Evolutionary conservation across 176 grass and related monocot species (phyloP).

Genomic region (Rhynchospora tenuis): DNA sequence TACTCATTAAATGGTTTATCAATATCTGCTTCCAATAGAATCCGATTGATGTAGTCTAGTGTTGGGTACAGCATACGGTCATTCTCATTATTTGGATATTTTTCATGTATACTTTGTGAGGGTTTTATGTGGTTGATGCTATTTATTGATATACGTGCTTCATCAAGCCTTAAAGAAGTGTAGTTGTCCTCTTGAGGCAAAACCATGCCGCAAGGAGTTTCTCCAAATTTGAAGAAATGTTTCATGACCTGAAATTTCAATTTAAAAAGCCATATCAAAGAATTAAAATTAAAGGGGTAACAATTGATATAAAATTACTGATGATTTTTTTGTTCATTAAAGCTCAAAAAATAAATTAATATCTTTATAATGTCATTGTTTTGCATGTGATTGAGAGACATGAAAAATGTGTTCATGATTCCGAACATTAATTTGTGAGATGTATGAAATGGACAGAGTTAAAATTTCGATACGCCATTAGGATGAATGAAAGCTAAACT

Average conservation of each 20-base stretch:
- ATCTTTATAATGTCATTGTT: background rate
- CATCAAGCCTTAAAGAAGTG: background rate
- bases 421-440: too few relatives aligned
- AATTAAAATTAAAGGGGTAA: background rate
- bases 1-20: slow-evolving; percentile 17
- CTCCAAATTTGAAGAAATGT: background rate
- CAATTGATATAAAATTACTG: background rate
- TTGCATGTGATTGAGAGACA: background rate
- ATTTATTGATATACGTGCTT: background rate
- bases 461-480: too few relatives aligned
- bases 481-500: too few relatives aligned
- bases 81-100: background rate
- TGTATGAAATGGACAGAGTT: too few relatives aligned
- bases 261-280: background rate
- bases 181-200: background rate
- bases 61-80: background rate
- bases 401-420: too few relatives aligned
- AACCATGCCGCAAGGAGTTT: background rate
- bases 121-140: background rate
- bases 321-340: background rate
- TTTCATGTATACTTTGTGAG: background rate
- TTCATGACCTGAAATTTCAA: background rate
- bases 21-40: slow-evolving; percentile 28
- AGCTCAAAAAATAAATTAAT: background rate
- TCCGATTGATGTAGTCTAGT: slow-evolving; percentile 31